Base-by-base conservation (phyloP, 108 stramenopile species). In the Stephanodiscus triporus region DNA sequence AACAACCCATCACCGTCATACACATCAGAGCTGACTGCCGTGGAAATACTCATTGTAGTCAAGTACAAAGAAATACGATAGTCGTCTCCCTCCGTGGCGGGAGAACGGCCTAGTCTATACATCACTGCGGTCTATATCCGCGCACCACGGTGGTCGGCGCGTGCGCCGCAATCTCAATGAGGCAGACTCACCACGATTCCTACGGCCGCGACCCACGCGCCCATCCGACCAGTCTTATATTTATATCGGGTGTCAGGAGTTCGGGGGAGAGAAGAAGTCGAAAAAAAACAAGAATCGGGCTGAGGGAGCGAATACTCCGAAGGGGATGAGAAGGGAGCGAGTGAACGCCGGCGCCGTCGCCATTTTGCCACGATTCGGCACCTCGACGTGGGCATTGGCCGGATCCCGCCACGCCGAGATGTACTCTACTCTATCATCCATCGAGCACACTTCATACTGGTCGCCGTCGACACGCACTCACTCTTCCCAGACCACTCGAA, bases 121-220 rank as follows among this genome's bases (percentile, higher is more conserved):
- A n/a, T n/a, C n/a, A n/a, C n/a, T n/a, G 32, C 32, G 32, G 5
- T 34, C 32, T 34, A 34, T 5, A 34, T 34, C 19, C 48, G 2
- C 48, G 48, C 6, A 19, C 3, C 19, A 49, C 48, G 48, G 19
- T 49, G 48, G 19, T 49, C n/a, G 19, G 3, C 32, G 32, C 32
- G 32, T 5, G 32, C 5, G 32, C 32, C 32, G 32, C 5, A 5
- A 34, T 34, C 32, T 5, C 4, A 34, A 34, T 5, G 32, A 34
- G 10, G 22, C 20, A 29, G 16, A 40, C 79, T 80, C 45, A 80
- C 79, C 69, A 81, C 80, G 22, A 75, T 57, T 16, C 80, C 80
- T 6, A 81, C 73, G 11, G 80, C 80, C 26, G 68, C 69, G 8
- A 75, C 73, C 80, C 80, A 81, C 64, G 80, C 80, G 23, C 73